A percentile compares a stretch with the other conserved stretches of the same genome.
These are phyloP conservation scores for Spergularia marina DNA, from an alignment of 148 eudicot species.

Conservation along the genomic window DNA sequence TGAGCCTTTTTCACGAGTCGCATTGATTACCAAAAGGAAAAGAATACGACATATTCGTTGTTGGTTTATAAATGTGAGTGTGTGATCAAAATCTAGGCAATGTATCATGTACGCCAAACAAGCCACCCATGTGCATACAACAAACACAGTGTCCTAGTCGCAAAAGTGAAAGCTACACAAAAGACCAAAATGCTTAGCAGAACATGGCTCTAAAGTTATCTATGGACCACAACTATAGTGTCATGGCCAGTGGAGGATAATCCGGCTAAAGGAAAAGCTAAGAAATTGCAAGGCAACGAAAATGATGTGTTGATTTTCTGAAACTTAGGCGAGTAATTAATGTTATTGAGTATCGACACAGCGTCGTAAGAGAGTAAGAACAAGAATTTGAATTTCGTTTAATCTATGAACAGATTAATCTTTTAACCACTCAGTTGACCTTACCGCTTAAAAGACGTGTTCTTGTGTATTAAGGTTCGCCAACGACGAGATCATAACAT, in stretches of 20 bases:
- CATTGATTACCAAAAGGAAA: conserved; percentile 14
- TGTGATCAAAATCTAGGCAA: background rate
- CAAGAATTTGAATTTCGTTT: too few relatives aligned
- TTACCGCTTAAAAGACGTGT: too few relatives aligned
- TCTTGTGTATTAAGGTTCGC: background rate
- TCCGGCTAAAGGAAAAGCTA: background rate
- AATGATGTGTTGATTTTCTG: background rate
- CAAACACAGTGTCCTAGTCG: conserved; percentile 19
- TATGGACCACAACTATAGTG: conserved; percentile 16
- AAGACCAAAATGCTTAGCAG: conserved; percentile 7
- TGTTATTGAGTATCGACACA: too few relatives aligned
- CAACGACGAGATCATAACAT: background rate
- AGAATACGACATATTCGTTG: background rate
- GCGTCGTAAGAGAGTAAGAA: too few relatives aligned
- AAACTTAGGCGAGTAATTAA: too few relatives aligned
- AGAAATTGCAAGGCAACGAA: background rate
- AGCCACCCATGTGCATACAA: conserved; percentile 14
- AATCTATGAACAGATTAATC: too few relatives aligned
- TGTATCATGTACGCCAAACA: conserved; percentile 4
- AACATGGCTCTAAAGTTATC: conserved; percentile 12
- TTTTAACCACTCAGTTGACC: too few relatives aligned
- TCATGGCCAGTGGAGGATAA: background rate
- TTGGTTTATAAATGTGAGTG: background rate
- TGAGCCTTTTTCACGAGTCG: background rate
- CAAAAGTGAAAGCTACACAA: conserved; percentile 3